Conservation (phyloP, 2,329 filamentous ascomycete species). For the Lachnellula subtilissima region DNA sequence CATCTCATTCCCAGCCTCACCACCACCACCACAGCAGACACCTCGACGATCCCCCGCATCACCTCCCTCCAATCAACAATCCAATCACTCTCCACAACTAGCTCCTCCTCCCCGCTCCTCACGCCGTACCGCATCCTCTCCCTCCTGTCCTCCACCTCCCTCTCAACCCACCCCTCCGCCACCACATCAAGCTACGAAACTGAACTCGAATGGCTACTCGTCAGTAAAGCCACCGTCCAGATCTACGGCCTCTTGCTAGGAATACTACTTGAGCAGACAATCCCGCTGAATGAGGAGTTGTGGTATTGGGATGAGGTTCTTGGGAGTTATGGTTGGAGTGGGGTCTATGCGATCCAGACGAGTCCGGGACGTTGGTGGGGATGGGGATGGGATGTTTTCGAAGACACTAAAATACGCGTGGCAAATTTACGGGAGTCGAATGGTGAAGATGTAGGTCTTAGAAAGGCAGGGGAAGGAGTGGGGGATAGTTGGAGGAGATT, state of each 20-base stretch:
- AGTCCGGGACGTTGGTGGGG: slow-evolving; percentile 71
- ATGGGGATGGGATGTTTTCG: slow-evolving; percentile 66
- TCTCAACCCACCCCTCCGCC: too few species aligned
- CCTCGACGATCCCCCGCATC: slow-evolving; percentile 41
- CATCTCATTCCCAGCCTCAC: slow-evolving; percentile 44
- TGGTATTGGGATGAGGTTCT: slow-evolving; percentile 95
- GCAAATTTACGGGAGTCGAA: slow-evolving; percentile 23
- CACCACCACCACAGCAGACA: slow-evolving; percentile 26
- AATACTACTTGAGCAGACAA: slow-evolving; percentile 74
- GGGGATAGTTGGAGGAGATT: slow-evolving; percentile 62
- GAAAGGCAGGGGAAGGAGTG: slow-evolving; percentile 32
- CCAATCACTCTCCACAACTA: slow-evolving; percentile 65
- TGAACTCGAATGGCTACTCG: slow-evolving; percentile 84
- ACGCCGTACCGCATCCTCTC: slow-evolving; percentile 53
- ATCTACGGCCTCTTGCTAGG: slow-evolving; percentile 77
- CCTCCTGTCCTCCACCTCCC: slow-evolving; percentile 42
- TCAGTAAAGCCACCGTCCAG: slow-evolving; percentile 89
- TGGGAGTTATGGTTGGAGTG: slow-evolving; percentile 71
- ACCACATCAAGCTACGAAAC: slow-evolving; percentile 49
- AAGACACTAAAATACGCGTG: slow-evolving; percentile 39
- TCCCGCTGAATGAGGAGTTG: slow-evolving; percentile 78
- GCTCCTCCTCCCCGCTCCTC: slow-evolving; percentile 59
- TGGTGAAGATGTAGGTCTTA: slow-evolving; percentile 21
- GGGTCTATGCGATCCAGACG: slow-evolving; percentile 80
- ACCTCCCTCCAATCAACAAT: slow-evolving; percentile 63